Evolutionary conservation across 129 eudicot genomes (phyloP).

Genomic region (Dittrichia graveolens): DNA sequence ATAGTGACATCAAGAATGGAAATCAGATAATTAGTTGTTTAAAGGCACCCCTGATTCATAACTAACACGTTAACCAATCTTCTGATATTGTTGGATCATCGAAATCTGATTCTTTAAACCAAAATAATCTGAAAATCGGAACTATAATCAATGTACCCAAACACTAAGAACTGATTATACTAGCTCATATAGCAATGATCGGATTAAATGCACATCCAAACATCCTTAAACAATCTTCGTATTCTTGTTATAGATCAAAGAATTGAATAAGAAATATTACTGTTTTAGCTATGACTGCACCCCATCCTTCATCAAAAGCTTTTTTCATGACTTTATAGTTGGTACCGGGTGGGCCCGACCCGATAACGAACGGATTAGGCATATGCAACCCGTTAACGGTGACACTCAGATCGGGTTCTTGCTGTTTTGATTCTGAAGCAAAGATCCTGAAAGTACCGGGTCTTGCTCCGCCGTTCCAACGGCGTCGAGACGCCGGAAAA

Average conservation of each 20-base stretch:
- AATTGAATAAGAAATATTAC: slow-evolving; percentile 34
- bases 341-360: slow-evolving; percentile 99
- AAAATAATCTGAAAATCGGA: neutral
- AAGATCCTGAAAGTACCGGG: slow-evolving; percentile 49
- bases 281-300: slow-evolving; percentile 97
- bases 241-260: too few relatives aligned
- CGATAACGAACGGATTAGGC: slow-evolving; percentile 99
- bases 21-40: neutral
- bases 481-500: slow-evolving; percentile 44
- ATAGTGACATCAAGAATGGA: neutral
- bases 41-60: too few relatives aligned
- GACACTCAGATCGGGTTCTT: slow-evolving; percentile 88
- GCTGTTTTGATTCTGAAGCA: slow-evolving; percentile 34
- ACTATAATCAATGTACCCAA: neutral
- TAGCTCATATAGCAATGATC: neutral
- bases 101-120: neutral
- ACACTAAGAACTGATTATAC: neutral
- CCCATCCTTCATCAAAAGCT: slow-evolving; percentile 99
- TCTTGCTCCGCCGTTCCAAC: slow-evolving; percentile 36
- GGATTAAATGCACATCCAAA: neutral
- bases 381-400: slow-evolving; percentile 81
- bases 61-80: too few relatives aligned
- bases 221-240: neutral
- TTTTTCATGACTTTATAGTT: slow-evolving; percentile 91
- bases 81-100: neutral